These are phyloP conservation scores for Tuber umbilicatum DNA, from an alignment of 495 filamentous ascomycete species.

Conservation along the genomic window DNA sequence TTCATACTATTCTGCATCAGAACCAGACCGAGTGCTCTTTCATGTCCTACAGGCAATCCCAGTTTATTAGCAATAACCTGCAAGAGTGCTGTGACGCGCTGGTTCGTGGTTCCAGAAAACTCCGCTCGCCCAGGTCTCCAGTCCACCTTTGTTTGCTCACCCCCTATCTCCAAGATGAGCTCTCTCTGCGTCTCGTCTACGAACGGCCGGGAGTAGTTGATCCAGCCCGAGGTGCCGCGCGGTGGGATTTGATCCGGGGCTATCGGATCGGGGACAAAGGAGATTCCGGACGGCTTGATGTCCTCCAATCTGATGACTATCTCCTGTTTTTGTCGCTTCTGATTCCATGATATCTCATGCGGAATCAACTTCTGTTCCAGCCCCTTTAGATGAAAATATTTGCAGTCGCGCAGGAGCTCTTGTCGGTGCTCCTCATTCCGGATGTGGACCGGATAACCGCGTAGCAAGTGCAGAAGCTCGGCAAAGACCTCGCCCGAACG, in stretches of 20 bases:
- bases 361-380: slow-evolving; percentile 82
- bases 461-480: slow-evolving; percentile 74
- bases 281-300: slow-evolving; percentile 74
- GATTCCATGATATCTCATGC: slow-evolving; percentile 70
- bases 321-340: slow-evolving; percentile 58
- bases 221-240: slow-evolving; percentile 48
- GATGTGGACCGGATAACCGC: slow-evolving; percentile 81
- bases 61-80: slow-evolving; percentile 77
- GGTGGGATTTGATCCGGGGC: slow-evolving; percentile 9
- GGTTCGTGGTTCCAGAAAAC: slow-evolving; percentile 63
- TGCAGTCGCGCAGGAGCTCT: slow-evolving; percentile 75
- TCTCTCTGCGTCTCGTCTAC: slow-evolving; percentile 66
- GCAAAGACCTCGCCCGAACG: slow-evolving; percentile 72
- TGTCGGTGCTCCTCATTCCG: slow-evolving; percentile 69
- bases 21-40: slow-evolving; percentile 57
- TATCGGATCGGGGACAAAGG: slow-evolving; percentile 50
- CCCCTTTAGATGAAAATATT: slow-evolving; percentile 87
- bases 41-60: slow-evolving; percentile 58
- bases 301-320: slow-evolving; percentile 79
- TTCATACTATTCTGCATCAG: slow-evolving; percentile 46
- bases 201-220: slow-evolving; percentile 76
- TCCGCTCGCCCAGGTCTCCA: slow-evolving; percentile 54
- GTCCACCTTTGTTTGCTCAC: slow-evolving; percentile 61
- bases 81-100: slow-evolving; percentile 64
- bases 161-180: slow-evolving; percentile 71